Evolutionary conservation across 768 basidiomycete species (phyloP).

Genomic region (Strobilomyces dryophilus): DNA sequence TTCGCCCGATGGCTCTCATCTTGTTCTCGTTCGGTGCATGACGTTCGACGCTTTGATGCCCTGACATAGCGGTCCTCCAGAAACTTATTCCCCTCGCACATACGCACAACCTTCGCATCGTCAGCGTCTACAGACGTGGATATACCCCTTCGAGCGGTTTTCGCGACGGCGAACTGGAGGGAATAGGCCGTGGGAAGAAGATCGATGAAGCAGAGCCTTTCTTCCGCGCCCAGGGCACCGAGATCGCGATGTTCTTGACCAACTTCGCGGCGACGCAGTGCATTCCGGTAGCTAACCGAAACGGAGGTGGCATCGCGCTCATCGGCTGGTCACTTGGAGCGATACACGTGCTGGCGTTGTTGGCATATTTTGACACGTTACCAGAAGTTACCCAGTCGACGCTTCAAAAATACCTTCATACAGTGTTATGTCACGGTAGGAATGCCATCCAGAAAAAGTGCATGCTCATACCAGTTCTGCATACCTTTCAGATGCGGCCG

Average conservation of each 20-base stretch:
- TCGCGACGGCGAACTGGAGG: slow-evolving; percentile 4
- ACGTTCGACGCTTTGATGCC: not conserved
- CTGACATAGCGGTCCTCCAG: slow-evolving; percentile 3
- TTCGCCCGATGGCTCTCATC: not conserved
- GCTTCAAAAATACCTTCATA: slow-evolving; percentile 18
- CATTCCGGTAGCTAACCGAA: slow-evolving; percentile 9
- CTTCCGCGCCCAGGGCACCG: slow-evolving; percentile 14
- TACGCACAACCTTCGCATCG: slow-evolving; percentile 18
- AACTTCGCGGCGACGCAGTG: slow-evolving; percentile 11
- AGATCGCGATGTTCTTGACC: slow-evolving; percentile 17
- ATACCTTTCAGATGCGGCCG: slow-evolving; percentile 5
- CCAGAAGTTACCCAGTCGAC: slow-evolving; percentile 2
- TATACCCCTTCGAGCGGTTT: slow-evolving; percentile 26
- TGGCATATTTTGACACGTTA: slow-evolving; percentile 15
- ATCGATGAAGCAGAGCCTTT: slow-evolving; percentile 13
- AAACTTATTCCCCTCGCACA: slow-evolving; percentile 22
- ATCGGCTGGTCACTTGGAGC: slow-evolving; percentile 21
- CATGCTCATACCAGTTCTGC: not conserved
- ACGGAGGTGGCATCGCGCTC: slow-evolving; percentile 12
- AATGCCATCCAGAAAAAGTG: not conserved
- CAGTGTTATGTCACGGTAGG: slow-evolving; percentile 17
- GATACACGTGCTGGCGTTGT: slow-evolving; percentile 6
- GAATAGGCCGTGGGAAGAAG: slow-evolving; percentile 15
- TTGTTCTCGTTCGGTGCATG: not conserved
- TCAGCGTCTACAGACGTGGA: slow-evolving; percentile 25